Percentiles rank a stretch among this genome's conserved stretches.
These are phyloP conservation scores for Oryza longistaminata DNA, from an alignment of 176 grass and related monocot species.

Conservation along the genomic window DNA sequence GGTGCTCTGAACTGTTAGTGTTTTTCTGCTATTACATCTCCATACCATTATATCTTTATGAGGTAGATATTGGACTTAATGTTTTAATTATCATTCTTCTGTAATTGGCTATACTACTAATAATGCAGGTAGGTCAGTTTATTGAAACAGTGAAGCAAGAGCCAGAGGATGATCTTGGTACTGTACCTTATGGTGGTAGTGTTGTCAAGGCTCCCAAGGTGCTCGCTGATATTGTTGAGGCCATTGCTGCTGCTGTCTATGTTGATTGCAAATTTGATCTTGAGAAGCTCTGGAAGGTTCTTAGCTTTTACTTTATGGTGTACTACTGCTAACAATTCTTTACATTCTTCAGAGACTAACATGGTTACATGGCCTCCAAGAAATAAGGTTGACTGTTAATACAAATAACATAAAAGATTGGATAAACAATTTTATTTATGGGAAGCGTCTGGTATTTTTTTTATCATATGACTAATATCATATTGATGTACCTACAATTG, in stretches of 20 bases:
- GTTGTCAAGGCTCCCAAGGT: constrained; percentile 69
- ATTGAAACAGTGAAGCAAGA: constrained; percentile 51
- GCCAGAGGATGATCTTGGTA: constrained; percentile 34
- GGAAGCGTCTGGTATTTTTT: background rate
- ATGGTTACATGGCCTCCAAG: background rate
- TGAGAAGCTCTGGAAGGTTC: constrained; percentile 74
- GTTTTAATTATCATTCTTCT: constrained; percentile 9
- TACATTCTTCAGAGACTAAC: background rate
- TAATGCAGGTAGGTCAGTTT: constrained; percentile 70
- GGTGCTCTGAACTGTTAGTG: background rate
- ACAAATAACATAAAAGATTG: background rate
- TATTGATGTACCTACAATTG: background rate
- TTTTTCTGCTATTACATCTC: background rate
- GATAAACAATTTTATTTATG: background rate
- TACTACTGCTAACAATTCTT: background rate
- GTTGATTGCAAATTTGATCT: constrained; percentile 81
- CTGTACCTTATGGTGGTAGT: constrained; percentile 54
- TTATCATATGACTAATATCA: background rate
- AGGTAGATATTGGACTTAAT: background rate
- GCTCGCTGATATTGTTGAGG: constrained; percentile 77
- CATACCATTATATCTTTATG: constrained; percentile 1
- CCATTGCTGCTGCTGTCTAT: constrained; percentile 70
- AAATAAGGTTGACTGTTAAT: background rate
- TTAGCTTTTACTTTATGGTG: background rate
- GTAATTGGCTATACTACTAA: background rate